Base-by-base conservation (phyloP, 192 early-diverging fungal species). In the Funneliformis mosseae region DNA sequence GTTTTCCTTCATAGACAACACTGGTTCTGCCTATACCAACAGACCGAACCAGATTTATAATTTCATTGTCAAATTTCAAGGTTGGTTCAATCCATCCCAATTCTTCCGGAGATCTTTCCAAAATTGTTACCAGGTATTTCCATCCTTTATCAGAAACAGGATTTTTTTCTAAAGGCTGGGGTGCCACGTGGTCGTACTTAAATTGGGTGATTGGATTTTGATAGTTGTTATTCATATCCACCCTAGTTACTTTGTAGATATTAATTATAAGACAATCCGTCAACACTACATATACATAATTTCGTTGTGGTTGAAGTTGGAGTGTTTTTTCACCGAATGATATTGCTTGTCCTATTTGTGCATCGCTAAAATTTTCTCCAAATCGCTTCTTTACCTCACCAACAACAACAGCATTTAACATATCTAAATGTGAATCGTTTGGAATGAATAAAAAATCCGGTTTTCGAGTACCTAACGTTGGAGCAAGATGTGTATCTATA, bases 321-420 rank as follows among this genome's bases (percentile, higher is more conserved):
- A 77, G 75, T 21, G 63, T 14, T 9, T 77, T 77, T 63, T 77
- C 75, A 1, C 75, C 75, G 43, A 63, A 77, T 77, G 75, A 77
- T 8, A 77, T 23, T 14, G 75, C 75, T 8, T 77, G 75, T 64
- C 75, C 75, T 77, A 77, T 45, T 42, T 63, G 16, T 77, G 75
- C 75, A 43, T 64, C 42, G 8, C n/a, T 42, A 18, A 74, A 74
- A 28, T 74, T 12, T 16, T 48, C 28, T 18, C 61, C 5, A 43
- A 39, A 4, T 61, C 59, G 61, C 42, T 77, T 77, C 41, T 48
- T 77, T 61, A 77, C 63, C 33, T 77, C 75, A 8, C 75, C 72
- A 55, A 74, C 23, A 12, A 48, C 72, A 55, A 77, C 38, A 7
- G 63, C 75, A 45, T 64, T 14, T 25, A 64, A 77, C 33, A 27